Percentiles rank a stretch among this genome's conserved stretches.
phyloP scores from a whole-genome alignment of 2,329 filamentous ascomycete species.

The Paradendryphiella salina region DNA sequence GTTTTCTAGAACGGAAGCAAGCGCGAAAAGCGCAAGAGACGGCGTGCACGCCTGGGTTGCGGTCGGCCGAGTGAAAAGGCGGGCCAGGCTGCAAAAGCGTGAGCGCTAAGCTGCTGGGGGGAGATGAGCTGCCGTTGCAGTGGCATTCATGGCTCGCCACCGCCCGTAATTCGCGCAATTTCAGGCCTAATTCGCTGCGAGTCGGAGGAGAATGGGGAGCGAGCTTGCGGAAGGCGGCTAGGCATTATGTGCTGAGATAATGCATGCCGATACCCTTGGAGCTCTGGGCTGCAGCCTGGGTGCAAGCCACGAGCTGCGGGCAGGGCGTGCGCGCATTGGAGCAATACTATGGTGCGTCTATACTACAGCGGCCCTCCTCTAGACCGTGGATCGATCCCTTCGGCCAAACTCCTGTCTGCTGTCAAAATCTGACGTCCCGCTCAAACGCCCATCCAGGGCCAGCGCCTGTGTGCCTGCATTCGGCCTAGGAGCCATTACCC shows the following conservation, averaged over 20 bases:
- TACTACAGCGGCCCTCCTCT: background rate
- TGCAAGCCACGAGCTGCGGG: too few species aligned
- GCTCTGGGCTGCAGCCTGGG: background rate
- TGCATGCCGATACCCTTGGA: constrained; percentile 4
- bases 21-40: constrained; percentile 21
- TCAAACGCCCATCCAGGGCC: background rate
- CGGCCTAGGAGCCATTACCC: constrained; percentile 6
- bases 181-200: constrained; percentile 7
- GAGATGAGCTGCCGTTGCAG: constrained; percentile 14
- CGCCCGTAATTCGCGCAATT: constrained; percentile 19
- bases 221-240: constrained; percentile 6
- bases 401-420: constrained; percentile 1
- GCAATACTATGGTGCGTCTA: background rate
- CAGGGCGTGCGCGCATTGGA: background rate
- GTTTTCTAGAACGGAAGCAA: constrained; percentile 26
- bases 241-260: background rate
- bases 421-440: constrained; percentile 3
- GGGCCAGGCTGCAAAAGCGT: constrained; percentile 12
- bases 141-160: constrained; percentile 17
- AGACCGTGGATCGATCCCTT: background rate
- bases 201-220: constrained; percentile 7
- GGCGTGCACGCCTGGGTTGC: constrained; percentile 3
- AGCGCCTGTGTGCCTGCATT: constrained; percentile 7
- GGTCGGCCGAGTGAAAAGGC: constrained; percentile 17
- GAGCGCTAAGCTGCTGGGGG: constrained; percentile 11